phyloP scores from a whole-genome alignment of 225 moss, liverwort and hornwort genomes.

The Takakia lepidozioides region DNA sequence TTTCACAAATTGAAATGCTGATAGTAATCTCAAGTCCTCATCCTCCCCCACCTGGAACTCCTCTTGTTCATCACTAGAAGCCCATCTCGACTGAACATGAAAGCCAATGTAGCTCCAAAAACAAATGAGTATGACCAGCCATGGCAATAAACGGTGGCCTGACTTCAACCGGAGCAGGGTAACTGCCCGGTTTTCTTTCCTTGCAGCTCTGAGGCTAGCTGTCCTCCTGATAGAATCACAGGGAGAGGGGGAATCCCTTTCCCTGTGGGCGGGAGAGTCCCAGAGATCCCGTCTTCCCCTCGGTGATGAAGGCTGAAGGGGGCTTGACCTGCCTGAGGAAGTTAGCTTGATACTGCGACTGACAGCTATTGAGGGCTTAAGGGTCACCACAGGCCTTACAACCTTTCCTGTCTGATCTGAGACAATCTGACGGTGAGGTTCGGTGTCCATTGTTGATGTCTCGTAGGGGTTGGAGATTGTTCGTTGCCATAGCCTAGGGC shows the following conservation, averaged over 20 bases:
- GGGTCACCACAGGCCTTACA: constrained; percentile 1
- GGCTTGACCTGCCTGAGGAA: constrained; percentile 12
- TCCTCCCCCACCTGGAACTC: constrained; percentile 5
- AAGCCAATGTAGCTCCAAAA: constrained; percentile 50
- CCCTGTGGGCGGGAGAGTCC: constrained; percentile 1
- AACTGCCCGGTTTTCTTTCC: constrained; percentile 15
- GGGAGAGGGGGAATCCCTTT: neutral
- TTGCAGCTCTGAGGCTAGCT: constrained; percentile 4
- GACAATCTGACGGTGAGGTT: constrained; percentile 2
- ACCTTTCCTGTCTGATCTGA: constrained; percentile 3
- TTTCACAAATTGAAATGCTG: constrained; percentile 1
- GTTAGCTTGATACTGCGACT: constrained; percentile 1
- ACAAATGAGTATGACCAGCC: constrained; percentile 40
- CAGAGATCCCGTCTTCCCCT: constrained; percentile 24
- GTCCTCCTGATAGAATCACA: neutral
- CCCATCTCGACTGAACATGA: constrained; percentile 44
- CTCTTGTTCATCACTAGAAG: constrained; percentile 7
- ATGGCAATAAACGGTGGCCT: constrained; percentile 29
- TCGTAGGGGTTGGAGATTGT: constrained; percentile 2
- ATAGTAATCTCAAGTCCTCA: constrained; percentile 6
- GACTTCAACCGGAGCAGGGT: constrained; percentile 3
- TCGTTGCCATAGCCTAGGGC: constrained; percentile 17
- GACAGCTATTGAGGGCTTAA: constrained; percentile 2
- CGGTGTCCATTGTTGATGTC: constrained; percentile 13
- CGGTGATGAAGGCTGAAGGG: too few relatives aligned